Conservation (phyloP, 805 yeast species). For the Naumovozyma dairenensis region DNA sequence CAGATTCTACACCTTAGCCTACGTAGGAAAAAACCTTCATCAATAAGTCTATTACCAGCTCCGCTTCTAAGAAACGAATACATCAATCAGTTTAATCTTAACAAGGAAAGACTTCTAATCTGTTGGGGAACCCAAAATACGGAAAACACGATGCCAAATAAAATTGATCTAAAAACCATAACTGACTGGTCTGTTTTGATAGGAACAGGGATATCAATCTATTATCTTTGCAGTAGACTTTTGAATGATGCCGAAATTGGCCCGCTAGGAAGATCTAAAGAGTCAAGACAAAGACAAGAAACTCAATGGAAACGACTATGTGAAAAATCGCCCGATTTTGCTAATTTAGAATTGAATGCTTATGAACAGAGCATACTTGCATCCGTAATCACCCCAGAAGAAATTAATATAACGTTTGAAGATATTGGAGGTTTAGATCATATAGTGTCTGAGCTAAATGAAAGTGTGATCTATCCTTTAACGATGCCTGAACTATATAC, state of each 20-base stretch:
- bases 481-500: constrained; percentile 65
- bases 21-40: too few species aligned
- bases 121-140: background rate
- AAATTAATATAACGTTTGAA: constrained; percentile 60
- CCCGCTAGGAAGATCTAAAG: constrained; percentile 39
- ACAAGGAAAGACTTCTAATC: background rate
- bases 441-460: constrained; percentile 76
- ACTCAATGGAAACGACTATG: constrained; percentile 49
- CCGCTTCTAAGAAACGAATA: too few species aligned
- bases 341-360: constrained; percentile 41
- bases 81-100: background rate
- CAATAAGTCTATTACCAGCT: too few species aligned
- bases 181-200: constrained; percentile 41
- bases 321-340: constrained; percentile 47
- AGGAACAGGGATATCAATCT: constrained; percentile 63
- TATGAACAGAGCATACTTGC: constrained; percentile 75
- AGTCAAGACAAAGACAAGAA: constrained; percentile 50
- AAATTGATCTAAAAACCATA: constrained; percentile 31
- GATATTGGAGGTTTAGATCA: constrained; percentile 86
- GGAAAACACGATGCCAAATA: constrained; percentile 21
- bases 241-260: constrained; percentile 36
- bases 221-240: constrained; percentile 45
- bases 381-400: constrained; percentile 75
- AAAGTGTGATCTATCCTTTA: constrained; percentile 80
- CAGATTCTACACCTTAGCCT: too few species aligned